These are phyloP conservation scores for Tulasnella sp. DNA, from an alignment of 768 basidiomycete species.

Conservation along the genomic window DNA sequence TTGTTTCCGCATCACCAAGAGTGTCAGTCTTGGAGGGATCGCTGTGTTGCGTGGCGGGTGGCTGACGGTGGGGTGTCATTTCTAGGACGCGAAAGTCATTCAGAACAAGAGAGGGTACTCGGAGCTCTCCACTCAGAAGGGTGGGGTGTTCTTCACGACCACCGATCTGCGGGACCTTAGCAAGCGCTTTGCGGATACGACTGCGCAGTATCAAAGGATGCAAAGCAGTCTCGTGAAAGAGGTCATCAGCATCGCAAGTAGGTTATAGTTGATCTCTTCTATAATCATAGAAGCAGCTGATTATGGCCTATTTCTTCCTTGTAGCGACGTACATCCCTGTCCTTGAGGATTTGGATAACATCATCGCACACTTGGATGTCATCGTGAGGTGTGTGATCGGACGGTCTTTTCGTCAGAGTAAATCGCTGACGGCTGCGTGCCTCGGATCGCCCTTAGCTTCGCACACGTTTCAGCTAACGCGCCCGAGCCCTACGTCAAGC, in stretches of 20 bases:
- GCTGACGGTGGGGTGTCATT: background rate
- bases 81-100: constrained; percentile 68
- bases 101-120: constrained; percentile 55
- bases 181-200: constrained; percentile 57
- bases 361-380: constrained; percentile 86
- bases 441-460: constrained; percentile 42
- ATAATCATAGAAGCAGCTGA: background rate
- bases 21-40: constrained; percentile 36
- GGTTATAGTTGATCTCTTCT: constrained; percentile 20
- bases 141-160: constrained; percentile 84
- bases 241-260: constrained; percentile 85
- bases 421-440: background rate
- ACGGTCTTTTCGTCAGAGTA: background rate
- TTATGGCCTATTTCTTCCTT: no score
- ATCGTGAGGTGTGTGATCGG: constrained; percentile 63
- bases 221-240: constrained; percentile 83
- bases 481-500: constrained; percentile 80
- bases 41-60: background rate
- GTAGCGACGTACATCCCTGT: constrained; percentile 85
- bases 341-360: constrained; percentile 68
- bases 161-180: constrained; percentile 56
- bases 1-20: constrained; percentile 85
- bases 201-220: constrained; percentile 55
- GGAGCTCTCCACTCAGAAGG: constrained; percentile 76
- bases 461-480: constrained; percentile 85